Percentiles rank a stretch among this genome's conserved stretches.
These are phyloP conservation scores for Crithidia expoeki DNA, from an alignment of 208 protist genomes.

Conservation along the genomic window DNA sequence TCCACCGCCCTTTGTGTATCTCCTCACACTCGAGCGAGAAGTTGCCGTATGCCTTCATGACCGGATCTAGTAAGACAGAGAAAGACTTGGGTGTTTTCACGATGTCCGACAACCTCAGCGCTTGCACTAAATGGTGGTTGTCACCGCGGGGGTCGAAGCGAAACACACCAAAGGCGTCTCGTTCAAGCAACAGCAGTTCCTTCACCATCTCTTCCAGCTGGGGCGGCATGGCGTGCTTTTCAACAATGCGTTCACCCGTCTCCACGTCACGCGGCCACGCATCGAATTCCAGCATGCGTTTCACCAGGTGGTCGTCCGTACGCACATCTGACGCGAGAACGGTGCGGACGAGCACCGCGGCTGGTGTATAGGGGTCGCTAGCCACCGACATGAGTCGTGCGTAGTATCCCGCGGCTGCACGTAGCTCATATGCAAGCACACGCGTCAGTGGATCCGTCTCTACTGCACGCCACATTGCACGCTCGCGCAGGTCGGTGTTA, in stretches of 20 bases:
- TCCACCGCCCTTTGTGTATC: conserved; percentile 72
- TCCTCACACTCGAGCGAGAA: conserved; percentile 46
- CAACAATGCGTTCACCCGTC: conserved; percentile 49
- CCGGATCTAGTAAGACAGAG: conserved; percentile 50
- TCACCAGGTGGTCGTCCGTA: conserved; percentile 55
- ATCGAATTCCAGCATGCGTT: conserved; percentile 59
- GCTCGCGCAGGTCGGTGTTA: conserved; percentile 16
- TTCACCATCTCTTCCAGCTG: conserved; percentile 65
- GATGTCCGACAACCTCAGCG: conserved; percentile 66
- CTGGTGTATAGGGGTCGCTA: conserved; percentile 43
- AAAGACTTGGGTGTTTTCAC: conserved; percentile 62
- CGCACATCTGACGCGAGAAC: conserved; percentile 76
- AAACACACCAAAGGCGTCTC: conserved; percentile 78
- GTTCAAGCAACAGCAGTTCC: conserved; percentile 78
- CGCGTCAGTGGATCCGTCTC: conserved; percentile 57
- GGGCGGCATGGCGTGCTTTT: conserved; percentile 25
- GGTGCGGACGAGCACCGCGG: conserved; percentile 60
- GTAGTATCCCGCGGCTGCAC: conserved; percentile 74
- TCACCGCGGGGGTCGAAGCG: conserved; percentile 83
- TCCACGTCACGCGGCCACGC: conserved; percentile 41
- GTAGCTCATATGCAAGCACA: conserved; percentile 78
- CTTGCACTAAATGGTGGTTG: conserved; percentile 72
- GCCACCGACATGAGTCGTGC: conserved; percentile 58
- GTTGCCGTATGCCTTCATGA: conserved; percentile 63
- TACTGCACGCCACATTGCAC: conserved; percentile 42